These are phyloP conservation scores for Chaetothyriales sp. DNA, from an alignment of 2,329 filamentous ascomycete genomes.

Conservation along the genomic window DNA sequence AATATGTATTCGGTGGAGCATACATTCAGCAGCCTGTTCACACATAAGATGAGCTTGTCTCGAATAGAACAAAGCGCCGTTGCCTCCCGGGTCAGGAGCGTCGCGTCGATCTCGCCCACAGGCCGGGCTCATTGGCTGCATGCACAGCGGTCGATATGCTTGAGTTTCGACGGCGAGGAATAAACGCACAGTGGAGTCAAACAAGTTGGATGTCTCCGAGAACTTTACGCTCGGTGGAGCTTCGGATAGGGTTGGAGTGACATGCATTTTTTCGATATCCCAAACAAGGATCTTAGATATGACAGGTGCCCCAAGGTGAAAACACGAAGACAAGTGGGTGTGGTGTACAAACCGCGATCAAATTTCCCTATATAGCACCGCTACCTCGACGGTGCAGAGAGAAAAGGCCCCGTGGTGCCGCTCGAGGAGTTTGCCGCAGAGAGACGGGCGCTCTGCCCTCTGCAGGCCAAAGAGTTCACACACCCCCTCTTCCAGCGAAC, in stretches of 20 bases:
- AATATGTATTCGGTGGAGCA: background rate
- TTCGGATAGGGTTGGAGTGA: background rate
- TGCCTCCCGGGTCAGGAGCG: conserved; percentile 32
- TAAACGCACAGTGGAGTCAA: background rate
- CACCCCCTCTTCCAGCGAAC: background rate
- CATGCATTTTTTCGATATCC: background rate
- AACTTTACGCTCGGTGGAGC: background rate
- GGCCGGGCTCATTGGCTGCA: conserved; percentile 19
- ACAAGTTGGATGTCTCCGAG: background rate
- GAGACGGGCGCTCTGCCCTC: background rate
- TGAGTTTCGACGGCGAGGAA: background rate
- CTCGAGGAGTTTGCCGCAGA: background rate
- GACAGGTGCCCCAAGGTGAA: background rate
- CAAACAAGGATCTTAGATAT: background rate
- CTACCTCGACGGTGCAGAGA: no score
- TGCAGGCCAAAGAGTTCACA: background rate
- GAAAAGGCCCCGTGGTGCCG: background rate
- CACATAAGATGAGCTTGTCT: background rate
- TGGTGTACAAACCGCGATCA: background rate
- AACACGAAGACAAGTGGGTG: background rate
- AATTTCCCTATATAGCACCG: background rate
- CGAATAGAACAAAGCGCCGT: background rate
- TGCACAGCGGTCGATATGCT: background rate
- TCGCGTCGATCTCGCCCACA: conserved; percentile 40
- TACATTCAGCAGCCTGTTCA: background rate